phyloP scores from a whole-genome alignment of 805 yeast species.

The Candida fluviatilis region DNA sequence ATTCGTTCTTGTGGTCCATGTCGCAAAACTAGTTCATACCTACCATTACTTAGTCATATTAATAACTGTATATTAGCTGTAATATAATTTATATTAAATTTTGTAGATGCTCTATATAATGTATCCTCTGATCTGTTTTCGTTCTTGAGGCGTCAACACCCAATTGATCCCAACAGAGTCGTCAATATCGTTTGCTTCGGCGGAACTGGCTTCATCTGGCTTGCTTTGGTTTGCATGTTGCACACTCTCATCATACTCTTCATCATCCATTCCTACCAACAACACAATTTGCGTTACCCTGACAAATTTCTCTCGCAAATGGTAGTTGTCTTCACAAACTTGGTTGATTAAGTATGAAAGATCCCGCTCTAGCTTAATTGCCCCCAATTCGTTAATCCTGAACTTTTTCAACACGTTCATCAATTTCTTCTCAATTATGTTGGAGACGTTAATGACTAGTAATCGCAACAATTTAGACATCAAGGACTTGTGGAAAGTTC shows the following conservation, averaged over 20 bases:
- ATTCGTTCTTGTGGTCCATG: too few relatives aligned
- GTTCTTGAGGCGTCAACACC: slow-evolving; percentile 76
- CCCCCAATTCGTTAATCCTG: slow-evolving; percentile 73
- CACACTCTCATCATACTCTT: slow-evolving; percentile 38
- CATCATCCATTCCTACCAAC: slow-evolving; percentile 77
- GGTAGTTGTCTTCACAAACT: slow-evolving; percentile 68
- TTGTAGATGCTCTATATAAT: too few relatives aligned
- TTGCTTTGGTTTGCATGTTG: slow-evolving; percentile 14
- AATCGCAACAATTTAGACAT: slow-evolving; percentile 49
- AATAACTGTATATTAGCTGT: neutral
- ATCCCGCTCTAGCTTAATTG: slow-evolving; percentile 79
- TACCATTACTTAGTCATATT: neutral
- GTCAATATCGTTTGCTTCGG: slow-evolving; percentile 18
- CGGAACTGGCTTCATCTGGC: neutral
- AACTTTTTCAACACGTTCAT: slow-evolving; percentile 58
- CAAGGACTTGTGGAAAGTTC: slow-evolving; percentile 46
- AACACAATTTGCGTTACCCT: slow-evolving; percentile 81
- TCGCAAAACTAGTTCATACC: too few relatives aligned
- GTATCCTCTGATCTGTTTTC: slow-evolving; percentile 51
- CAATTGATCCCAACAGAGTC: slow-evolving; percentile 45
- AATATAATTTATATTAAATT: too few relatives aligned
- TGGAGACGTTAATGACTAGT: slow-evolving; percentile 53
- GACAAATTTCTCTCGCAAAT: slow-evolving; percentile 71
- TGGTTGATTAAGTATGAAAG: slow-evolving; percentile 68
- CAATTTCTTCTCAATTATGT: slow-evolving; percentile 59